Base-by-base conservation (phyloP, 306 rosid species). In the Rosa lucieae region DNA sequence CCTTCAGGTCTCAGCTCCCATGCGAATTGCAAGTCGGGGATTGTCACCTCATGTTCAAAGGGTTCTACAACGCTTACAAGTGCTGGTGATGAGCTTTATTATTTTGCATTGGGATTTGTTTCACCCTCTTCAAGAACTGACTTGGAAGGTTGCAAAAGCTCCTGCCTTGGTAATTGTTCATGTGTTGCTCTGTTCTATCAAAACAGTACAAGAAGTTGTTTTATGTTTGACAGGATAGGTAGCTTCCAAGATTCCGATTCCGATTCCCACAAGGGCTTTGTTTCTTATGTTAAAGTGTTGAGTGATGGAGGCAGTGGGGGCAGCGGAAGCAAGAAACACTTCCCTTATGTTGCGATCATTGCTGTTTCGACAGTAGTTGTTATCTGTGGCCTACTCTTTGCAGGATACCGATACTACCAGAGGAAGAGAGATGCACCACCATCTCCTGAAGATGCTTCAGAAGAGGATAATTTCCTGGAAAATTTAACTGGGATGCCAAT, bases 161-260 rank as follows among this genome's bases (percentile, higher is more conserved):
- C 91, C 46, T 93, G 98, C 84, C 65, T 61, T 18, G 86, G 85
- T 43, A 90, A 91, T 81, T 93, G 99, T 80, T 86, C 96, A 0
- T 95, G 98, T 76, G 92, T 89, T 56, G 98, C 90, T 0, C 3
- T 93, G 89, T 95, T 95, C 92, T 95, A 91, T 77, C 88, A 95
- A 20, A 87, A 5, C 74, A 89, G 85, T 66, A 85, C 98, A 8
- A 93, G 98, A 32, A 84, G 85, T 49, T 95, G 99, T 74, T 92
- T 84, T 71, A 79, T 84, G 40, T 79, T 93, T 79, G 96, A 92
- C 29, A 81, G 77, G n/a, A 9, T 95, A n/a, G 99, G 99, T 73
- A 89, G 94, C 81, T 93, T 95, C 79, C 73, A 84, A 77, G 83
- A 82, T 55, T 75, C 96, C 10, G 75, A 52, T 23, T 23, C 26